Evolutionary conservation across 163 green algal genomes (phyloP), one percentile per base, ranked within the genome.

Genomic region (Chlamydomonas reinhardtii): DNA sequence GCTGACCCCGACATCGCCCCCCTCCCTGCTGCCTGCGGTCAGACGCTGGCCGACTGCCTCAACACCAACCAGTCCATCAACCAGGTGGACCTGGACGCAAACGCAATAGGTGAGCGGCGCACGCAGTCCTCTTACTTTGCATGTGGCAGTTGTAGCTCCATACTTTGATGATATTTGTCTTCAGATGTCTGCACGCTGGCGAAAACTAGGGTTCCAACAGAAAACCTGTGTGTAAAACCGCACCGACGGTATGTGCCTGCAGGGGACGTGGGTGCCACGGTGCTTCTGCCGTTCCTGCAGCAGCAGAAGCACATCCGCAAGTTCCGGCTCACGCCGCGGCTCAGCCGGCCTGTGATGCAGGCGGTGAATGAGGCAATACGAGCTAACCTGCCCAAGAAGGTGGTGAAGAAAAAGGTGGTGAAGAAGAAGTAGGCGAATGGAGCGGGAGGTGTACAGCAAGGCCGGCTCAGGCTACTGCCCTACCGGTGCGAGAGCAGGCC

Each of bases 71-170:
- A 68, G 20, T 81, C 56, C 73, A 88, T 90, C 31, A 69, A 77
- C 6, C 78, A 90, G 31, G 29, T 90, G 12, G 86, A 90, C 39
- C 65, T 90, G 56, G 86, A 88, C 39, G 74, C 62, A 25, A 90
- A 90, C 66, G 48, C 68, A 4, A 82, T 90, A 39, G 86, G 86
- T 87, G 77, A 20, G 84, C 66, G 15, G 37, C 48, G 27, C n/a
- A n/a, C 22, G 70, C 16, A 16, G 4, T 48, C n/a, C n/a, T 48
- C 8, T 8, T 48, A 8, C 39, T 5, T 24, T 76, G 48, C 48
- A 56, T 56, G 48, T 17, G 5, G 39, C 39, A 14, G 39, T 48
- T 8, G 39, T 8, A n/a, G n/a, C n/a, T n/a, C n/a, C n/a, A n/a
- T n/a, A n/a, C n/a, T n/a, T n/a, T n/a, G n/a, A n/a, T n/a, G n/a